Percentiles rank a stretch among this genome's conserved stretches.
Evolutionary conservation across 129 eudicot species (phyloP).

Genomic region (Helianthus tuberosus): DNA sequence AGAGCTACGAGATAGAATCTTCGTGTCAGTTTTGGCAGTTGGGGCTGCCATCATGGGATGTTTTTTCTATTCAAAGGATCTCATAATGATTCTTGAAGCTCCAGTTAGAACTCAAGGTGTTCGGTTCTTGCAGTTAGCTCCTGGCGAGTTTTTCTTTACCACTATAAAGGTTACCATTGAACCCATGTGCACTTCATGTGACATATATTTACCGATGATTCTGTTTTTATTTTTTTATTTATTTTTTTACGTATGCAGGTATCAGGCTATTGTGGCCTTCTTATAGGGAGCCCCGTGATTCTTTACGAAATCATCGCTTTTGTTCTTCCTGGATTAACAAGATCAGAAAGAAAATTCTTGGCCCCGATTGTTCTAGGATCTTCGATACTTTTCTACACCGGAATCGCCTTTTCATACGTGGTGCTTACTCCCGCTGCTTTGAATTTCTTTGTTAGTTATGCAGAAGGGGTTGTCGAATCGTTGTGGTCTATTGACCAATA

Average conservation of each 20-base stretch:
- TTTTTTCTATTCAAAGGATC: constrained; percentile 89
- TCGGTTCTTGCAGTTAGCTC: constrained; percentile 31
- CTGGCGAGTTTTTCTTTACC: constrained; percentile 97
- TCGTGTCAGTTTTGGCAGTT: constrained; percentile 91
- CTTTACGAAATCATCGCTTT: constrained; percentile 96
- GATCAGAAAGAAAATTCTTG: constrained; percentile 78
- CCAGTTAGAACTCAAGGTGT: constrained; percentile 97
- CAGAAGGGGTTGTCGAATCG: constrained; percentile 97
- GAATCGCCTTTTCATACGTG: constrained; percentile 75
- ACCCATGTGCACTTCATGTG: constrained; percentile 16
- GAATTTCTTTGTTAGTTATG: constrained; percentile 89
- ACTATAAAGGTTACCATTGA: constrained; percentile 67
- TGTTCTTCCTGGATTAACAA: constrained; percentile 88
- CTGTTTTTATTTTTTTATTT: too few relatives aligned
- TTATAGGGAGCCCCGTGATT: constrained; percentile 89
- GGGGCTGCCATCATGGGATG: constrained; percentile 95
- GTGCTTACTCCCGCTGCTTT: constrained; percentile 97
- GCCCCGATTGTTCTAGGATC: constrained; percentile 94
- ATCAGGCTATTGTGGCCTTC: constrained; percentile 97
- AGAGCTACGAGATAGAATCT: constrained; percentile 82
- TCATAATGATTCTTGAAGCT: constrained; percentile 89
- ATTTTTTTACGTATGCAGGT: constrained; percentile 53
- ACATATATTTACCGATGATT: neutral
- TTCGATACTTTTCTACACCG: constrained; percentile 83
- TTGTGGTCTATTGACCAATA: constrained; percentile 97